Evolutionary conservation across 2,329 filamentous ascomycete species (phyloP), one percentile per base, ranked within the genome.

Genomic region (Knoxdaviesia capensis): DNA sequence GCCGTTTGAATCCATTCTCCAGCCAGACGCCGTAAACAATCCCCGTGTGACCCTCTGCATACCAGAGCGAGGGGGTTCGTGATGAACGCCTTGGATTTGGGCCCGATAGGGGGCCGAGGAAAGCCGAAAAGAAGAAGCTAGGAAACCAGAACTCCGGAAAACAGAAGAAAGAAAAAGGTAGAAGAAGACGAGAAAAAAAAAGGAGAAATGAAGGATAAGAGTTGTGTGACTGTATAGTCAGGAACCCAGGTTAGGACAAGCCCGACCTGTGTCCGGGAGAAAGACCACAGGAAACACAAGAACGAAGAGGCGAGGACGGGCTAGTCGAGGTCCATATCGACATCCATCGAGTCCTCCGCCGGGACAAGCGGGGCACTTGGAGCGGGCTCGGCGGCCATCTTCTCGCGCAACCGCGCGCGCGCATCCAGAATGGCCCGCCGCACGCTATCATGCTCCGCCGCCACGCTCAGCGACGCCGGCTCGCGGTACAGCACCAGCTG

Each of bases 401-500:
- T 61, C 49, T 81, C 74, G 42, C 81, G 64, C 33, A 74, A 66
- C 43, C 85, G 69, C 39, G 71, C 71, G 41, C 85, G 70, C 3
- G 82, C 74, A 56, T 94, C 87, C 41, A 88, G 65, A 48, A 94
- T 86, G 6, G 84, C 84, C 57, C 78, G 84, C 45, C 85, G 70
- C 47, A 94, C 83, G 47, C 71, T 79, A 55, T 88, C 80, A 31
- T 79, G 69, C 48, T 83, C 77, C 54, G 76, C 69, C 1, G 85
- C 76, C 20, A 93, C 71, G 0, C 74, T 79, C 48, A 94, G 58
- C 10, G 83, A 86, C 39, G 69, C 68, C 6, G 87, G 86, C 40
- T 90, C 75, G 47, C 68, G 72, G 59, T 96, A 96, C 34, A 96
- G 71, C 10, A 98, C 80, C 47, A 96, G 56, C 71, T 90, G 64